These are phyloP conservation scores for Lunularia cruciata DNA, from an alignment of 225 moss, liverwort and hornwort species.

Conservation along the genomic window DNA sequence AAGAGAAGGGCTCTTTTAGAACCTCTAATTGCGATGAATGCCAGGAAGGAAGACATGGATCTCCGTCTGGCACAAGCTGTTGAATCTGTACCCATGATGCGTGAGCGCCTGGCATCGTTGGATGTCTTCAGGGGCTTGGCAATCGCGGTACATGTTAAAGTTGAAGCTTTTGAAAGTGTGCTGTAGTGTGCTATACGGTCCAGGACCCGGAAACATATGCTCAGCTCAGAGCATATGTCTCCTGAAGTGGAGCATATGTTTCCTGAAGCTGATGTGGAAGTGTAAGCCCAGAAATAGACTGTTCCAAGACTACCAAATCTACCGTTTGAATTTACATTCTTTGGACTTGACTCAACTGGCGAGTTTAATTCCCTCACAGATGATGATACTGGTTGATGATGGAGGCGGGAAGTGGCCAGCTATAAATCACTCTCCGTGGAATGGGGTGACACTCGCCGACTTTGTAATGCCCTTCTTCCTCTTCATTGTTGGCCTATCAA, in stretches of 20 bases:
- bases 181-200: too few species aligned
- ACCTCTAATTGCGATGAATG: conserved; percentile 25
- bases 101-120: conserved; percentile 54
- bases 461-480: conserved; percentile 64
- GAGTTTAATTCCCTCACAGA: conserved; percentile 23
- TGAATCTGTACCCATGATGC: conserved; percentile 3
- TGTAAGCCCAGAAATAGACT: too few species aligned
- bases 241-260: too few species aligned
- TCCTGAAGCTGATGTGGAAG: too few species aligned
- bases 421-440: conserved; percentile 63
- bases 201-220: too few species aligned
- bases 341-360: too few species aligned
- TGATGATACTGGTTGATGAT: conserved; percentile 59
- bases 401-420: conserved; percentile 49
- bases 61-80: not conserved
- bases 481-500: conserved; percentile 62
- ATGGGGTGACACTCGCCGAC: conserved; percentile 67
- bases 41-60: conserved; percentile 23
- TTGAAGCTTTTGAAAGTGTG: not conserved
- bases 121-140: conserved; percentile 67
- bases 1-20: conserved; percentile 19
- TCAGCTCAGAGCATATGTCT: not conserved
- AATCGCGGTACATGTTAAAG: conserved; percentile 34
- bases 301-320: too few species aligned
- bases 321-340: too few species aligned